Conservation (phyloP, 176 grass and related monocot species). For the Bothriochloa decipiens region DNA sequence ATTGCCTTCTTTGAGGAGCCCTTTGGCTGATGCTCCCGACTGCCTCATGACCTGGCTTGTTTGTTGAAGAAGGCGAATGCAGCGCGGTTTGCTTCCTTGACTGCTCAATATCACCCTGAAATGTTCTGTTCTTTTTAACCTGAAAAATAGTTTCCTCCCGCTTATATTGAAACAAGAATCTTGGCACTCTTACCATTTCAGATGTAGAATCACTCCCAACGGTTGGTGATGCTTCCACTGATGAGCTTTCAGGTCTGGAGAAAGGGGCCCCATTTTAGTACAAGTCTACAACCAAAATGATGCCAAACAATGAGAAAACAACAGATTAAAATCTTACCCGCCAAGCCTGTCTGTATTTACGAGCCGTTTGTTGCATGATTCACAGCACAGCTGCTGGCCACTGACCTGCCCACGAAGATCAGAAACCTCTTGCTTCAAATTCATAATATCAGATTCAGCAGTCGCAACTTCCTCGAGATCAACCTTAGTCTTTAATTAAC, state of each 20-base stretch:
- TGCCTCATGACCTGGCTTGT: slow-evolving; percentile 35
- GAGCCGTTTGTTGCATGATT: slow-evolving; percentile 78
- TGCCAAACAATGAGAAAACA: slow-evolving; percentile 21
- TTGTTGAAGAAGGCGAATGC: slow-evolving; percentile 27
- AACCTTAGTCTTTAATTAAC: slow-evolving; percentile 68
- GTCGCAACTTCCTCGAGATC: slow-evolving; percentile 86
- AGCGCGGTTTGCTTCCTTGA: slow-evolving; percentile 39
- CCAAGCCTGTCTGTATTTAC: slow-evolving; percentile 41
- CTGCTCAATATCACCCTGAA: slow-evolving; percentile 50
- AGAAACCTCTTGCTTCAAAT: slow-evolving; percentile 90
- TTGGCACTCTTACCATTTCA: slow-evolving; percentile 26
- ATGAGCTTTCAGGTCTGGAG: slow-evolving; percentile 44
- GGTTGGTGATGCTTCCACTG: slow-evolving; percentile 26
- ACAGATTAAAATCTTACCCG: slow-evolving; percentile 51
- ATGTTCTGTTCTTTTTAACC: slow-evolving; percentile 12
- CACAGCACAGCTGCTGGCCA: slow-evolving; percentile 67
- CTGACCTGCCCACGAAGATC: slow-evolving; percentile 78
- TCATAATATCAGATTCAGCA: slow-evolving; percentile 86
- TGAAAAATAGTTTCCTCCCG: neutral
- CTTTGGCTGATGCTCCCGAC: neutral
- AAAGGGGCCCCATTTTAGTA: slow-evolving; percentile 30
- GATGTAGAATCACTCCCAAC: slow-evolving; percentile 9
- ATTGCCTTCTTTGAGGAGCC: slow-evolving; percentile 53
- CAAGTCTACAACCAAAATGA: neutral
- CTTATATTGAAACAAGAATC: slow-evolving; percentile 1